Evolutionary conservation across 176 grass and related monocot species (phyloP).

Genomic region (Ensete ventricosum): DNA sequence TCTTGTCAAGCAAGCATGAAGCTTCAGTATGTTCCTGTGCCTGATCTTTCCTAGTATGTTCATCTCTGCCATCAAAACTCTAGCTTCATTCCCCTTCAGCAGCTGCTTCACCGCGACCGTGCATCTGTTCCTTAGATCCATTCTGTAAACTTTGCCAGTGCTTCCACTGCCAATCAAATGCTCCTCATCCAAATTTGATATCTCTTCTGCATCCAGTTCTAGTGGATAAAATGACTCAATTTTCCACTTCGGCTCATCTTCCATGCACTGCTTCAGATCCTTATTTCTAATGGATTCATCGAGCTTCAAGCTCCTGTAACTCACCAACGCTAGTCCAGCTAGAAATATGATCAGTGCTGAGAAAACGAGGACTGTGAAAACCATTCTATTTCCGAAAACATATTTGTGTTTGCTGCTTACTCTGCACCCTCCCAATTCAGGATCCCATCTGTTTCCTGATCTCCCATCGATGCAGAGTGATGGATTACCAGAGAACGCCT

Average conservation of each 20-base stretch:
- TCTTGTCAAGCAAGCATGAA: conserved; percentile 42
- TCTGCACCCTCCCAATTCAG: conserved; percentile 38
- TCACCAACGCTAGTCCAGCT: conserved; percentile 41
- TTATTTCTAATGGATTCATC: conserved; percentile 30
- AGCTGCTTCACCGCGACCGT: conserved; percentile 55
- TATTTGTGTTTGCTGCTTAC: conserved; percentile 20
- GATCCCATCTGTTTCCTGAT: conserved; percentile 27
- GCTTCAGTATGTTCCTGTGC: conserved; percentile 68
- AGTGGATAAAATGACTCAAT: conserved; percentile 44
- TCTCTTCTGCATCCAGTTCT: conserved; percentile 43
- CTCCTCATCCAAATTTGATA: conserved; percentile 36
- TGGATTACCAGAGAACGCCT: conserved; percentile 57
- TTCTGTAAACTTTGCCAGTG: conserved; percentile 46
- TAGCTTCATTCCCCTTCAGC: conserved; percentile 37
- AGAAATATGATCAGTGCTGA: conserved; percentile 41
- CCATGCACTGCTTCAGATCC: conserved; percentile 28
- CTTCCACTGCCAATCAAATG: conserved; percentile 57
- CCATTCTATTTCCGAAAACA: conserved; percentile 23
- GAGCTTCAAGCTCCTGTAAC: conserved; percentile 62
- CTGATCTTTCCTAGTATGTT: conserved; percentile 44
- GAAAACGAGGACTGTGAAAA: conserved; percentile 34
- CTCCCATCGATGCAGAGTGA: conserved; percentile 48
- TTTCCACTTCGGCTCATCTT: conserved; percentile 37
- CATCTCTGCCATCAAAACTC: conserved; percentile 39
- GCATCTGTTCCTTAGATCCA: conserved; percentile 43